A percentile compares a stretch with the other conserved stretches of the same genome.
Conservation (phyloP, 1,139 yeast species). For the Geotrichum carabidarum region DNA sequence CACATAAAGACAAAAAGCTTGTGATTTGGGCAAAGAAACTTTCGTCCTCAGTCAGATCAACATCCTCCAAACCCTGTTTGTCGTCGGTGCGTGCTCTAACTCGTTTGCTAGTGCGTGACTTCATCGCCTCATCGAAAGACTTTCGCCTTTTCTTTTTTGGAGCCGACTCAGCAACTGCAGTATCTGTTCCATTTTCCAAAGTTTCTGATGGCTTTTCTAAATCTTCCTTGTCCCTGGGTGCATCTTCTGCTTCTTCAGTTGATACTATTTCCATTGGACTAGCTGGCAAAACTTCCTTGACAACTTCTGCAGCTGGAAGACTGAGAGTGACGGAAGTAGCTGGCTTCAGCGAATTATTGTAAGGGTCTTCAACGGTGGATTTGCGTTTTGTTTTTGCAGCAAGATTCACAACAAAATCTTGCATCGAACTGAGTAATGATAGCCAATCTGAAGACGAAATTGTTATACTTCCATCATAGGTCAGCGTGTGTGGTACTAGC, state of each 20-base stretch:
- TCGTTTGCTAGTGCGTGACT: slow-evolving; percentile 30
- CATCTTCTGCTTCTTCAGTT: not conserved
- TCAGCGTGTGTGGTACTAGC: not conserved
- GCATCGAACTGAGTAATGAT: slow-evolving; percentile 27
- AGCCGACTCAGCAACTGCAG: not conserved
- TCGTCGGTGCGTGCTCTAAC: slow-evolving; percentile 31
- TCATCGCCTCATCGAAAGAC: slow-evolving; percentile 16
- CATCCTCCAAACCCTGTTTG: slow-evolving; percentile 35
- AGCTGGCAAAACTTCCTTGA: not conserved
- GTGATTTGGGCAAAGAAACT: slow-evolving; percentile 33
- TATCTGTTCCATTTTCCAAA: not conserved
- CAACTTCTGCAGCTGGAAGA: slow-evolving; percentile 24
- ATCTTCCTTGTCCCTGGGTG: not conserved
- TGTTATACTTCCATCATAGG: slow-evolving; percentile 18
- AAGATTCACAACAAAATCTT: slow-evolving; percentile 23
- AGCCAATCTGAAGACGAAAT: slow-evolving; percentile 30
- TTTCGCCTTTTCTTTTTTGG: slow-evolving; percentile 11
- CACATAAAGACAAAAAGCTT: slow-evolving; percentile 26
- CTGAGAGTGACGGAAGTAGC: slow-evolving; percentile 26
- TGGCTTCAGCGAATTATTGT: slow-evolving; percentile 24
- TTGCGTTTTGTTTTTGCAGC: slow-evolving; percentile 23
- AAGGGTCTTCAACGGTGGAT: slow-evolving; percentile 28
- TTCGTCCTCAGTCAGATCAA: slow-evolving; percentile 29
- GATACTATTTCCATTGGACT: slow-evolving; percentile 2
- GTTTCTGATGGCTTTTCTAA: not conserved